Base-by-base conservation (phyloP, 495 filamentous ascomycete species). In the Penicillium riverlandense region DNA sequence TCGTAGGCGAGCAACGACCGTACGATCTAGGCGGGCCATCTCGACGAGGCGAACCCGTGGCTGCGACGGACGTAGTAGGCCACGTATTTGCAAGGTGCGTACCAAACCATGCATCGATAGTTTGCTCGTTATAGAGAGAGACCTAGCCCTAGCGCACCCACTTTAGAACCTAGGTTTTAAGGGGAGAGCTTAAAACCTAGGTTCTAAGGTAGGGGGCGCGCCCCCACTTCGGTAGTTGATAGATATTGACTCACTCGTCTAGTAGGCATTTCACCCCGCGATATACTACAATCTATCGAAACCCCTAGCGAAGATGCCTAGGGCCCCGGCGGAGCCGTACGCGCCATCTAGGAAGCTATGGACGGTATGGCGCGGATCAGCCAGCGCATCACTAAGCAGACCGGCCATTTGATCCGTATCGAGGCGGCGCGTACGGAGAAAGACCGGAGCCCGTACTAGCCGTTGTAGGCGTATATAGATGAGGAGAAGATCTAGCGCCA, bases 381-480 rank as follows among this genome's bases (percentile, higher is more conserved):
- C 33, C 31, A 53, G 45, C 41, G 32, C 3, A 43, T 40, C 6
- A 29, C 48, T 8, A 35, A 45, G 32, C 15, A 42, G 11, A 35
- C 32, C 7, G 38, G 50, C 6, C 13, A 35, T 9, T 27, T 27
- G 8, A 42, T 48, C 12, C 29, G 35, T 0, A 37, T 49, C 7
- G 30, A 49, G 38, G 38, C 35, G 1, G 43, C 44, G 8, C 34
- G 41, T 9, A 43, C n/a, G 1, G 30, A 43, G 35, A 4, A 15
- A 10, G 3, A 37, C 11, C 8, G 47, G 50, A 36, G 31, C 11
- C 38, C 37, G 6, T 35, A 53, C 15, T 2, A 22, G 0, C 45
- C 42, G 8, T 31, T 53, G 11, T 14, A 14, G 29, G 45, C 41
- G 11, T 53, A 53, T 27, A 49, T 53, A 29, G 35, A 49, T 7